phyloP scores from a whole-genome alignment of 352 stramenopile species.

The Globisporangium polare region DNA sequence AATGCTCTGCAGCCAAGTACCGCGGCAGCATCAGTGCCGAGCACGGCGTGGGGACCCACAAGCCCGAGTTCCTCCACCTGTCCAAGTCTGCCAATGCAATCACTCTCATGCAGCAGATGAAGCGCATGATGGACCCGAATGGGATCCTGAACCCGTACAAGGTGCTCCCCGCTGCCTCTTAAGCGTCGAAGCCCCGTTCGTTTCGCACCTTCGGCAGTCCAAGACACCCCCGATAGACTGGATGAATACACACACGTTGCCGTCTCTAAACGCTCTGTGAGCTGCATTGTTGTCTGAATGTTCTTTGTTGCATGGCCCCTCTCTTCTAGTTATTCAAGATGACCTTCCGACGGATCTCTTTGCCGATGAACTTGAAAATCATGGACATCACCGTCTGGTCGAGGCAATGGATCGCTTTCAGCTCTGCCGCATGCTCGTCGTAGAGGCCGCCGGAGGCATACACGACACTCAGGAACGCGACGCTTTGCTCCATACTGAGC shows the following conservation, averaged over 20 bases:
- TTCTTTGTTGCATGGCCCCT: no score
- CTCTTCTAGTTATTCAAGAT: no score
- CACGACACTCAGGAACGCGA: neutral
- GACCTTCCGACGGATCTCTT: no score
- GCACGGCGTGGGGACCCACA: constrained; percentile 95
- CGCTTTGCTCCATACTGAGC: neutral
- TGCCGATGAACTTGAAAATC: no score
- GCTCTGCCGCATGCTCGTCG: no score
- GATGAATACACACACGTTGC: no score
- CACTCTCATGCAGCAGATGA: constrained; percentile 91
- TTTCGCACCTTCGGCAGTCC: neutral
- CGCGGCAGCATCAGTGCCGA: constrained; percentile 96
- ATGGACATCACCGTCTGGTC: no score
- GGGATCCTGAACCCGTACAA: constrained; percentile 98
- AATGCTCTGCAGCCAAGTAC: constrained; percentile 37
- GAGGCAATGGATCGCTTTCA: no score
- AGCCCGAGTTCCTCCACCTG: constrained; percentile 83
- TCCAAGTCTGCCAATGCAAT: constrained; percentile 85
- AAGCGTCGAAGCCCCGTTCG: neutral
- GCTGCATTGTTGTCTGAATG: no score
- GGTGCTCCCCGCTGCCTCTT: constrained; percentile 42
- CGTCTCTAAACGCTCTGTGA: no score
- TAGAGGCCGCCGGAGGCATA: neutral
- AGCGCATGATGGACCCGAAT: constrained; percentile 93
- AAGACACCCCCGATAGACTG: no score